Percentiles rank a stretch among this genome's conserved stretches.
Evolutionary conservation across 192 early-diverging fungal genomes (phyloP).

Genomic region (Coemansia sp.): DNA sequence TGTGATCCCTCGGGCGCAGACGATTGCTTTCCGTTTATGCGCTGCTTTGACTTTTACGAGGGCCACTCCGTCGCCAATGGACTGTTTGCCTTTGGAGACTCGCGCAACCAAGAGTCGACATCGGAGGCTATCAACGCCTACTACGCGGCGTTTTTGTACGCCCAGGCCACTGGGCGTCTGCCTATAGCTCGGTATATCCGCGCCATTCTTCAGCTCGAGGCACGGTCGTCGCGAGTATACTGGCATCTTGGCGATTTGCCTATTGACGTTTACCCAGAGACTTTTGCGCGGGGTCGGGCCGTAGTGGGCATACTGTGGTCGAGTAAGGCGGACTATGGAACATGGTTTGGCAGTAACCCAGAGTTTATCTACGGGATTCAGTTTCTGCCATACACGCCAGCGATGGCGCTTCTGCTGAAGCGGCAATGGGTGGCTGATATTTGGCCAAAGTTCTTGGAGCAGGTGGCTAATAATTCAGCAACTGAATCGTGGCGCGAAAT

Average conservation of each 20-base stretch:
- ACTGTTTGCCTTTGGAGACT: slow-evolving; percentile 48
- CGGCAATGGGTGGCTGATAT: slow-evolving; percentile 44
- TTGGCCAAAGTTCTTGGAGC: slow-evolving; percentile 26
- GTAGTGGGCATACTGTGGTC: slow-evolving; percentile 56
- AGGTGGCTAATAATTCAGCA: slow-evolving; percentile 16
- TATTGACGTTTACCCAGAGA: slow-evolving; percentile 23
- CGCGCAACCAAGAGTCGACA: slow-evolving; percentile 57
- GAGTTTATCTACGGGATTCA: slow-evolving; percentile 59
- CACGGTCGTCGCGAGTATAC: slow-evolving; percentile 41
- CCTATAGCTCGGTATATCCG: slow-evolving; percentile 29
- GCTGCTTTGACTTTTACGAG: slow-evolving; percentile 61
- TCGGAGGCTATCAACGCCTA: slow-evolving; percentile 58
- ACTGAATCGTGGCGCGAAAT: slow-evolving; percentile 45
- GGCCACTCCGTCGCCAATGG: slow-evolving; percentile 64
- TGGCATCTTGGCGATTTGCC: slow-evolving; percentile 53
- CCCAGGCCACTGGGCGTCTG: slow-evolving; percentile 23
- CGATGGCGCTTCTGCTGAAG: slow-evolving; percentile 40
- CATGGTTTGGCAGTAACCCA: slow-evolving; percentile 47
- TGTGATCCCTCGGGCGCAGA: slow-evolving; percentile 40
- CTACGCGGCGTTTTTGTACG: slow-evolving; percentile 52
- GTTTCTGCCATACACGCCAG: slow-evolving; percentile 53
- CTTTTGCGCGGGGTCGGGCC: slow-evolving; percentile 29
- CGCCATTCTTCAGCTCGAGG: slow-evolving; percentile 50
- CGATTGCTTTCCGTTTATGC: slow-evolving; percentile 51
- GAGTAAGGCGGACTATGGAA: slow-evolving; percentile 47